Evolutionary conservation across 1,284 basidiomycete genomes (phyloP), one percentile per base, ranked within the genome.

Genomic region (Kwoniella shivajii): DNA sequence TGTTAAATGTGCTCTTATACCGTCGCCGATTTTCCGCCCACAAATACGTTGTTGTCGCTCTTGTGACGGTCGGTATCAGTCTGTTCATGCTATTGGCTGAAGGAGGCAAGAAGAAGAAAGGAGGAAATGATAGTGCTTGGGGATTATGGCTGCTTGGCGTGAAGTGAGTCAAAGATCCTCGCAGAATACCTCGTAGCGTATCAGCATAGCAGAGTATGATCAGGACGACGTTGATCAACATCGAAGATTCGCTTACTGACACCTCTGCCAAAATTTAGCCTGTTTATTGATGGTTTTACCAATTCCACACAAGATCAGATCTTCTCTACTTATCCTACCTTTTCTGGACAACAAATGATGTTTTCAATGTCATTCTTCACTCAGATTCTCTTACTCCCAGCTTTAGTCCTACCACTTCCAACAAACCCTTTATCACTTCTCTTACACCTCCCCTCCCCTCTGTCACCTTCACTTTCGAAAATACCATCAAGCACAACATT

Each of bases 301-400:
- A 98, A 99, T 80, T 91, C 91, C n/a, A 97, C 94, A 2, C 96
- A 99, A 77, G 96, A 99, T 76, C 90, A 98, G 79, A 89, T 99
- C 60, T 99, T 99, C 76, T 81, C 71, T 13, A 66, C 71, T 5
- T 75, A 77, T 56, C 68, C 64, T 2, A 30, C 48, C 11, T 75
- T 69, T 53, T 71, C 75, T 26, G 96, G 96, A 4, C 93, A 96
- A 74, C 95, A 99, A 75, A 97, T 99, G 93, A 99, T 99, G 96
- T 88, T 99, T 74, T 95, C 88, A 85, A 97, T 79, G 78, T 70
- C 76, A 4, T 87, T 92, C 78, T 88, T 88, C 73, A 89, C 90
- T 1, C 68, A 74, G 38, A 45, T 85, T 36, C 78, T 83, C 5
- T 73, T 84, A 33, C 82, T 92, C 33, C 85, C 87, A 11, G 75